Evolutionary conservation across 2,329 filamentous ascomycete species (phyloP).

Genomic region (Phyllosticta paracitricarpa): DNA sequence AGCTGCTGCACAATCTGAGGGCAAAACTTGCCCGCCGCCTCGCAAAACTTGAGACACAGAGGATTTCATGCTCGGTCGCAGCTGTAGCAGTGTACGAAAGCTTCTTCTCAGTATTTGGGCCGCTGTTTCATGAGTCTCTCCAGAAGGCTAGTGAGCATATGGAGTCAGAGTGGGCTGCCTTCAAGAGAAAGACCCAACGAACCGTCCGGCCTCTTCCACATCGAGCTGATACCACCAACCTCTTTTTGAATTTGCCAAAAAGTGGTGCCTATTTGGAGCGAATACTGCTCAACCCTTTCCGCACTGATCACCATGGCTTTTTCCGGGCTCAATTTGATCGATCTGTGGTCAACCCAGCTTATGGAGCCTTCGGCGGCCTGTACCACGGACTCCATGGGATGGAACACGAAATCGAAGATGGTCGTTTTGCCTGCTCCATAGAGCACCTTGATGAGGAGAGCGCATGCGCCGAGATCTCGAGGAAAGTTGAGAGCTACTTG

Average conservation of each 20-base stretch:
- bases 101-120: constrained; percentile 20
- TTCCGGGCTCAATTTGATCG: neutral
- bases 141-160: constrained; percentile 13
- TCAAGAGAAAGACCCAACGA: constrained; percentile 22
- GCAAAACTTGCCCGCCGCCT: constrained; percentile 49
- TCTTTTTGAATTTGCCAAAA: neutral
- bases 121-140: constrained; percentile 14
- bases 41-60: constrained; percentile 45
- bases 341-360: neutral
- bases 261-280: neutral
- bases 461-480: constrained; percentile 23
- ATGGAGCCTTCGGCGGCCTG: neutral
- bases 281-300: neutral
- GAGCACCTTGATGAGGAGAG: neutral
- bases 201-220: constrained; percentile 33
- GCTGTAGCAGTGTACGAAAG: constrained; percentile 15
- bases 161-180: constrained; percentile 15
- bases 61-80: constrained; percentile 11
- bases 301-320: neutral
- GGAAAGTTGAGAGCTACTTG: constrained; percentile 29
- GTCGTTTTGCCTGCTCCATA: neutral
- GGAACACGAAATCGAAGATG: neutral
- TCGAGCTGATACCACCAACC: constrained; percentile 17
- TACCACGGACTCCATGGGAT: neutral
- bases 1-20: constrained; percentile 33